Evolutionary conservation across 2,329 filamentous ascomycete species (phyloP).

Genomic region (Paraphoma sp.): DNA sequence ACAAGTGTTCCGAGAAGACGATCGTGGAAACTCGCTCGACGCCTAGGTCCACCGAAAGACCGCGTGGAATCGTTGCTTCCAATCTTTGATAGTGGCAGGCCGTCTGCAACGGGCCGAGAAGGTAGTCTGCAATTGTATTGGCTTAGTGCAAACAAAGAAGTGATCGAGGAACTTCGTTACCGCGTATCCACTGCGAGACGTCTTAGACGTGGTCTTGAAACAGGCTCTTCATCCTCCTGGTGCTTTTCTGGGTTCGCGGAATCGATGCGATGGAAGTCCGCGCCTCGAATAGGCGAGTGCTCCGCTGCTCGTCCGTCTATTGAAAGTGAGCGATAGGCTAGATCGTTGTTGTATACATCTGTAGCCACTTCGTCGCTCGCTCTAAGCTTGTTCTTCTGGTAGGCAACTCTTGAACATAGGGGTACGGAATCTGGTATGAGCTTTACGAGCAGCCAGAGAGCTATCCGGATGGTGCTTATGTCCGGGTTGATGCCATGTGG

Average conservation of each 20-base stretch:
- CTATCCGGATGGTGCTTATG: conserved; percentile 4
- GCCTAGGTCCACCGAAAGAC: background rate
- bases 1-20: background rate
- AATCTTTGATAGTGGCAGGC: background rate
- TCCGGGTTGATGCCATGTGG: background rate
- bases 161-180: background rate
- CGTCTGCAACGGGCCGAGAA: background rate
- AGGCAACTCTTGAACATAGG: conserved; percentile 1
- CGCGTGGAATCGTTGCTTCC: background rate
- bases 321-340: background rate
- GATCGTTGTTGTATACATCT: background rate
- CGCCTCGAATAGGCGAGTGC: background rate
- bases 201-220: background rate
- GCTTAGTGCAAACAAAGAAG: background rate
- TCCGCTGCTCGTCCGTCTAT: background rate
- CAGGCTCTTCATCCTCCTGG: background rate
- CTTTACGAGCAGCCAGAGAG: background rate
- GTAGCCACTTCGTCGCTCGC: background rate
- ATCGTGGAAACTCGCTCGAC: background rate
- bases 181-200: background rate
- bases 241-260: background rate
- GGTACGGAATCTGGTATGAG: background rate
- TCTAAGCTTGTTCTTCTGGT: background rate
- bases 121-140: background rate
- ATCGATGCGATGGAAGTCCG: conserved; percentile 1